phyloP scores from a whole-genome alignment of 2,329 filamentous ascomycete species.

The Aspergillus sp. region DNA sequence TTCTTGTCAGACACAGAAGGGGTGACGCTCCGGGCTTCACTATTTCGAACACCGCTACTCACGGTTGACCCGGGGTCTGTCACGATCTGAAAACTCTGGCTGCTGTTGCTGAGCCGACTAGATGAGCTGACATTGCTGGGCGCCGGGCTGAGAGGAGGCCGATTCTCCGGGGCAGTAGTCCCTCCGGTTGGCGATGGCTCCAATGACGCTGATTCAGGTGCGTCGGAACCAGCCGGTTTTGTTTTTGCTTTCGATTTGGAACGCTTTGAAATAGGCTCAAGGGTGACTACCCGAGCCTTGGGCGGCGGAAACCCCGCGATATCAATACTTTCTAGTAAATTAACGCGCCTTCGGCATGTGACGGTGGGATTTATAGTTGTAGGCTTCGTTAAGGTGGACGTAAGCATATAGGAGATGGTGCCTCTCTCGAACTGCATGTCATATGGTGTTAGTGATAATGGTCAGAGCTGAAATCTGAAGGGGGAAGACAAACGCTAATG shows the following conservation, averaged over 20 bases:
- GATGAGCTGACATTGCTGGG: slow-evolving; percentile 71
- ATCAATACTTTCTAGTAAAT: slow-evolving; percentile 79
- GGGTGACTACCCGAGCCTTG: slow-evolving; percentile 76
- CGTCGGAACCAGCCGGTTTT: slow-evolving; percentile 47
- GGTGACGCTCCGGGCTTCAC: slow-evolving; percentile 52
- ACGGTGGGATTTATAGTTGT: slow-evolving; percentile 79
- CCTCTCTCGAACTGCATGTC: slow-evolving; percentile 81
- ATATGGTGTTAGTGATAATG: neutral
- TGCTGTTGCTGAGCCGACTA: slow-evolving; percentile 68
- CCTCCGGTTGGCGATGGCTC: slow-evolving; percentile 44
- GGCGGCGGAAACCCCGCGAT: slow-evolving; percentile 73
- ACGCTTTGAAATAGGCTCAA: slow-evolving; percentile 80
- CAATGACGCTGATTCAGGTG: slow-evolving; percentile 47
- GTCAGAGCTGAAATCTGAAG: slow-evolving; percentile 3
- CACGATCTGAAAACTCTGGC: slow-evolving; percentile 56
- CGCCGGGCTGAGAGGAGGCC: slow-evolving; percentile 47
- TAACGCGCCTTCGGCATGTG: slow-evolving; percentile 77
- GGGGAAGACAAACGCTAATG: slow-evolving; percentile 71
- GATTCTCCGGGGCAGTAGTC: slow-evolving; percentile 31
- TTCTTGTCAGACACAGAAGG: slow-evolving; percentile 66
- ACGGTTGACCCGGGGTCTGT: slow-evolving; percentile 43
- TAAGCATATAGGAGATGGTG: slow-evolving; percentile 87
- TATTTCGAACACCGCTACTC: slow-evolving; percentile 42
- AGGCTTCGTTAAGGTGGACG: slow-evolving; percentile 83
- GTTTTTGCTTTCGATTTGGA: slow-evolving; percentile 57